Percentiles rank a stretch among this genome's conserved stretches.
phyloP scores from a whole-genome alignment of 2,329 filamentous ascomycete species.

The Thelonectria olida region DNA sequence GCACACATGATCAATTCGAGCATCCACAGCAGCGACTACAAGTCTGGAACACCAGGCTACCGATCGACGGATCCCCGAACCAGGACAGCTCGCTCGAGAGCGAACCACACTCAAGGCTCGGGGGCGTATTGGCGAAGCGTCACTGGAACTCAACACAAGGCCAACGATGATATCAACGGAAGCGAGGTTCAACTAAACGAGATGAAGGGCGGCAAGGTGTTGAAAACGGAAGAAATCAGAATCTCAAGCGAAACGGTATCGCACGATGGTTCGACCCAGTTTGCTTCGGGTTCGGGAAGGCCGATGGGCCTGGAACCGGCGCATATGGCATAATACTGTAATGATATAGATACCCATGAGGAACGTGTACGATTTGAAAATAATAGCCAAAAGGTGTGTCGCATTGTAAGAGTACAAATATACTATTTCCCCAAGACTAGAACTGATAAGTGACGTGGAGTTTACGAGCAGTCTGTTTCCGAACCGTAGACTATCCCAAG shows the following conservation, averaged over 20 bases:
- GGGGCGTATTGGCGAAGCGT: constrained; percentile 15
- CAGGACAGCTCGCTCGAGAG: background rate
- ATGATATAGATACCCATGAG: background rate
- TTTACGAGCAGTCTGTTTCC: no score
- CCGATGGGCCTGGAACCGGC: constrained; percentile 9
- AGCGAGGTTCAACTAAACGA: constrained; percentile 22
- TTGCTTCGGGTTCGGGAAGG: background rate
- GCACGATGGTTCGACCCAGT: background rate
- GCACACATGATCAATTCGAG: constrained; percentile 9
- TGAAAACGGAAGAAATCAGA: constrained; percentile 25
- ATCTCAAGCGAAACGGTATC: constrained; percentile 14
- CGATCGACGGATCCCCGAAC: background rate
- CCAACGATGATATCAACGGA: constrained; percentile 2
- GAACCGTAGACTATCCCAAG: no score
- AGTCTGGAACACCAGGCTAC: background rate
- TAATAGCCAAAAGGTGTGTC: background rate
- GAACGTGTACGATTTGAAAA: background rate
- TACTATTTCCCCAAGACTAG: background rate
- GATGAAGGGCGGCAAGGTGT: background rate
- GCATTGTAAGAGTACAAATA: background rate
- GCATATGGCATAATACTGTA: background rate
- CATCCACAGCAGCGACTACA: constrained; percentile 1
- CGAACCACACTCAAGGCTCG: background rate
- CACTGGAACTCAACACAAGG: background rate
- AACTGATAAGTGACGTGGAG: no score